Evolutionary conservation across 768 basidiomycete species (phyloP), one percentile per base, ranked within the genome.

Genomic region (Heimioporus sp.): DNA sequence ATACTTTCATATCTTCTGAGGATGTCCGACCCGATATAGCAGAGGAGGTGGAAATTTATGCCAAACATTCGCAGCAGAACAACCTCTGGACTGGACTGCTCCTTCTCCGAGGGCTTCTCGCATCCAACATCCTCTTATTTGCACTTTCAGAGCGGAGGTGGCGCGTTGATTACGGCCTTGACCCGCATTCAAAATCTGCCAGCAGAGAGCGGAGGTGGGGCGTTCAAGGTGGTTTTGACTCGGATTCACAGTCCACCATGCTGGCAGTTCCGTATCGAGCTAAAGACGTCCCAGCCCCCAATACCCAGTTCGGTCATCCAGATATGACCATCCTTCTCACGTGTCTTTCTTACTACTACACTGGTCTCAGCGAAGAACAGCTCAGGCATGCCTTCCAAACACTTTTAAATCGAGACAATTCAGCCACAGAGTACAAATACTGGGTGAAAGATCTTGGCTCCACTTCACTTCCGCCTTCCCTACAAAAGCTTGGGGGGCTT

Each of bases 231-330:
- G n/a, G n/a, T n/a, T n/a, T n/a, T n/a, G n/a, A n/a, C n/a, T n/a
- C n/a, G n/a, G n/a, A n/a, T n/a, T n/a, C n/a, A n/a, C n/a, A n/a
- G n/a, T n/a, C 59, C 36, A 65, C 70, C 1, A 64, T n/a, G n/a
- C n/a, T n/a, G n/a, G n/a, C n/a, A n/a, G n/a, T n/a, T n/a, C n/a
- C n/a, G n/a, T n/a, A n/a, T n/a, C n/a, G n/a, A n/a, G n/a, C n/a
- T n/a, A n/a, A n/a, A n/a, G n/a, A n/a, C n/a, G n/a, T n/a, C n/a
- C n/a, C n/a, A n/a, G n/a, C n/a, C n/a, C n/a, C n/a, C n/a, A n/a
- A n/a, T n/a, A n/a, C n/a, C n/a, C n/a, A 72, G 31, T 73, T 72
- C 19, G 65, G 65, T 15, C 72, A 73, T 35, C 71, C 71, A 15
- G 72, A 72, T 17, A 52, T 73, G 13, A 55, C 58, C 13, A 59